These are phyloP conservation scores for Trichomonascaceae sp. DNA, from an alignment of 1,139 yeast species.

Conservation along the genomic window DNA sequence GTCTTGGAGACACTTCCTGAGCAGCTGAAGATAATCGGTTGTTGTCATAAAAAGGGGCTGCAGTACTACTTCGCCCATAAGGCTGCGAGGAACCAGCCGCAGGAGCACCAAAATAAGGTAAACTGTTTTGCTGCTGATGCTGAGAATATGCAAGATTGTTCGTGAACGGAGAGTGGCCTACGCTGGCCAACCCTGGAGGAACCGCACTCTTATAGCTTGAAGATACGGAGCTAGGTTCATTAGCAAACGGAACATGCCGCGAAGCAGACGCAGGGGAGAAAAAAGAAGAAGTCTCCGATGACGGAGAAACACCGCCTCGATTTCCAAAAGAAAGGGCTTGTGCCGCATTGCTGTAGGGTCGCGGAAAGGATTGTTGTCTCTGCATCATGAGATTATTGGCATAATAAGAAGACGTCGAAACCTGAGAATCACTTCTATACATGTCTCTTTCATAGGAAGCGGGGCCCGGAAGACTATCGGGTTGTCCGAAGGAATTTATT, in stretches of 20 bases:
- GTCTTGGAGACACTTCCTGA: not conserved
- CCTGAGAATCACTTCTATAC: not conserved
- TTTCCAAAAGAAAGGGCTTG: slow-evolving; percentile 1
- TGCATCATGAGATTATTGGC: not conserved
- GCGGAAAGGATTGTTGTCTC: not conserved
- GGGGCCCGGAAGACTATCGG: not conserved
- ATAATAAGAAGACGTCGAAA: not conserved
- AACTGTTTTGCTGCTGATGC: slow-evolving; percentile 3
- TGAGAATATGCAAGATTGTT: slow-evolving; percentile 9
- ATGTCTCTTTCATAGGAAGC: not conserved
- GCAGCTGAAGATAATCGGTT: not conserved
- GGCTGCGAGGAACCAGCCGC: slow-evolving; percentile 7
- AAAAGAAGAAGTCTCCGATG: slow-evolving; percentile 21
- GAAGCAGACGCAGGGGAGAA: slow-evolving; percentile 27
- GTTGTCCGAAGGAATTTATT: not conserved
- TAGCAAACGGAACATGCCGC: slow-evolving; percentile 25
- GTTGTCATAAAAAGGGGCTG: slow-evolving; percentile 5
- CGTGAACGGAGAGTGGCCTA: slow-evolving; percentile 10
- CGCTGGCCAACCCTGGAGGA: slow-evolving; percentile 13
- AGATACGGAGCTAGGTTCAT: slow-evolving; percentile 30
- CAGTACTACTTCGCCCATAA: not conserved
- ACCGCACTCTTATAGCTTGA: slow-evolving; percentile 26
- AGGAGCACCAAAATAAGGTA: not conserved
- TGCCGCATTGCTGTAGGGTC: not conserved
- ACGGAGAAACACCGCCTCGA: slow-evolving; percentile 6